Conservation (phyloP, 2,329 filamentous ascomycete species). For the Phialocephala sp. region DNA sequence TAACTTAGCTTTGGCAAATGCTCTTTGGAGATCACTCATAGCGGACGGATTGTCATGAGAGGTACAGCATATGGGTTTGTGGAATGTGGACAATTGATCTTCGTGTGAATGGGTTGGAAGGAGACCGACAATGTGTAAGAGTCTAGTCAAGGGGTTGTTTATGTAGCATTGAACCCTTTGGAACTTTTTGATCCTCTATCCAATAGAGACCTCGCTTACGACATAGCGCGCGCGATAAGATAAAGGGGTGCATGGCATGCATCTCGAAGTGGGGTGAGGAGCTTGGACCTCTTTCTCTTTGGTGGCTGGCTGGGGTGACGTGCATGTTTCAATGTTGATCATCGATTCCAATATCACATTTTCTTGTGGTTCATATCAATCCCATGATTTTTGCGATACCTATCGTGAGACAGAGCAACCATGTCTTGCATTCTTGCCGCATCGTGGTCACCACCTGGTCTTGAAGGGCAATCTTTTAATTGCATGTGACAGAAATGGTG, state of each 20-base stretch:
- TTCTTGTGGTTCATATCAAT: neutral
- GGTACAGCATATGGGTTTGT: neutral
- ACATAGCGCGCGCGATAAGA: neutral
- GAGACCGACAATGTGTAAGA: neutral
- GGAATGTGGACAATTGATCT: neutral
- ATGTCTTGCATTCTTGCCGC: neutral
- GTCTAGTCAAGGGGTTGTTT: neutral
- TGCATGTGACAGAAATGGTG: neutral
- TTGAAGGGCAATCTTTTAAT: neutral
- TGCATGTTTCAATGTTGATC: neutral
- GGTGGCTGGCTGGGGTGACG: neutral
- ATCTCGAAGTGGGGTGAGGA: neutral
- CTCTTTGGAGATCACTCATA: constrained; percentile 84
- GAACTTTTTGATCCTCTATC: neutral
- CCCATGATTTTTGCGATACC: neutral
- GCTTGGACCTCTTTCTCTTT: neutral
- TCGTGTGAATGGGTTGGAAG: neutral
- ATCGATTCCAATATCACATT: neutral
- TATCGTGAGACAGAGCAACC: neutral
- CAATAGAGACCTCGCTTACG: neutral
- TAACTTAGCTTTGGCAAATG: constrained; percentile 79
- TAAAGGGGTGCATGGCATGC: neutral
- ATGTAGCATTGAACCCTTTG: neutral
- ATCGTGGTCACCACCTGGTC: neutral
- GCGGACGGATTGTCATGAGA: constrained; percentile 29